phyloP scores from a whole-genome alignment of 2,329 filamentous ascomycete genomes.

The Elsinoe australis region DNA sequence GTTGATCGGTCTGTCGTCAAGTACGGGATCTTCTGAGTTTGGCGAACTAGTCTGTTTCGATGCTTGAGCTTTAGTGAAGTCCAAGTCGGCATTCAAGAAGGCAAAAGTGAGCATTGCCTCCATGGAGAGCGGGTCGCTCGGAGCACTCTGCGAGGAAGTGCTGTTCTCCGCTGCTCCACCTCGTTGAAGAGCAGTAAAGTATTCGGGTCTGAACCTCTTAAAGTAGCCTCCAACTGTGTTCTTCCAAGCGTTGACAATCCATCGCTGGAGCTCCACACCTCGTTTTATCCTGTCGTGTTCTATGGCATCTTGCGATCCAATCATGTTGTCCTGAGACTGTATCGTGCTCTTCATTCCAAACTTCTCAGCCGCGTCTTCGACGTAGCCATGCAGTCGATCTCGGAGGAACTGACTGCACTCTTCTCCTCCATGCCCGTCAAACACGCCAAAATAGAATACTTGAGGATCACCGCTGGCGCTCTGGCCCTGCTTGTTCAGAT shows the following conservation, averaged over 20 bases:
- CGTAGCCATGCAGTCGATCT: constrained; percentile 77
- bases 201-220: constrained; percentile 73
- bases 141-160: constrained; percentile 29
- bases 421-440: constrained; percentile 87
- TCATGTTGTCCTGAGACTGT: constrained; percentile 32
- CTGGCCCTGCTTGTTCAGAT: constrained; percentile 52
- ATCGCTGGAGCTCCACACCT: constrained; percentile 60
- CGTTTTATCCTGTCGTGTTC: constrained; percentile 18
- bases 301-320: constrained; percentile 13
- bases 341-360: constrained; percentile 76
- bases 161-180: constrained; percentile 32
- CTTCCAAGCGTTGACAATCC: constrained; percentile 69
- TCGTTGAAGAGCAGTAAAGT: constrained; percentile 45
- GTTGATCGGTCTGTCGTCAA: constrained; percentile 72
- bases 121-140: constrained; percentile 43
- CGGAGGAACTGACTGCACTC: constrained; percentile 83
- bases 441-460: constrained; percentile 94
- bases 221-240: constrained; percentile 90
- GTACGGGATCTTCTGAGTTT: constrained; percentile 51
- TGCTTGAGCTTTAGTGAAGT: constrained; percentile 87
- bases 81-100: constrained; percentile 86
- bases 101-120: constrained; percentile 82
- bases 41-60: constrained; percentile 49
- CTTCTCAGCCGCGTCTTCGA: constrained; percentile 68
- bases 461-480: constrained; percentile 82